Evolutionary conservation across 495 filamentous ascomycete genomes (phyloP).

Genomic region (Tuber magnatum): DNA sequence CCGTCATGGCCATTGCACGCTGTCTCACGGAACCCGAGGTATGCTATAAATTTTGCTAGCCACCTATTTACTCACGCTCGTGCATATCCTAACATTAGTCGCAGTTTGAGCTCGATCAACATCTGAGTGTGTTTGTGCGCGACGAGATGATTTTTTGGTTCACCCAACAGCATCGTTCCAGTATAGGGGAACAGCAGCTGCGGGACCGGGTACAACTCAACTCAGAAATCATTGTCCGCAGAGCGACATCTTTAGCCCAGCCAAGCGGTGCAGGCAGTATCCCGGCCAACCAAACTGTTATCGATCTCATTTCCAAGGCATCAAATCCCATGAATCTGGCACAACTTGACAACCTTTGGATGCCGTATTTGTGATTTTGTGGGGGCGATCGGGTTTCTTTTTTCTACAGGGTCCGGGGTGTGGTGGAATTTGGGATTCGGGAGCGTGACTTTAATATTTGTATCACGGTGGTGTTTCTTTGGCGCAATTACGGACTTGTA

Average conservation of each 20-base stretch:
- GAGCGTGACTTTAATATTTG: background rate
- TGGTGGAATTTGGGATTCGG: background rate
- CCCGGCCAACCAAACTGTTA: conserved; percentile 91
- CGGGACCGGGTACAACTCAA: conserved; percentile 83
- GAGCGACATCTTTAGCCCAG: conserved; percentile 70
- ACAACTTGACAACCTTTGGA: conserved; percentile 86
- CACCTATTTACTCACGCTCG: background rate
- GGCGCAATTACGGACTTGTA: background rate
- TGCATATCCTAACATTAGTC: conserved; percentile 13
- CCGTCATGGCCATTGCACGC: conserved; percentile 90
- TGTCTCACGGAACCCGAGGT: conserved; percentile 85
- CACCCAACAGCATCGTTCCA: conserved; percentile 66
- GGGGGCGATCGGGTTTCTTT: background rate
- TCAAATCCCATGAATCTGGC: conserved; percentile 81
- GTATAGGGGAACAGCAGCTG: conserved; percentile 61
- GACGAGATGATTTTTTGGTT: conserved; percentile 99
- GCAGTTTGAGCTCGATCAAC: conserved; percentile 74
- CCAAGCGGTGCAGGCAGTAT: conserved; percentile 53
- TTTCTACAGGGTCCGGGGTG: background rate
- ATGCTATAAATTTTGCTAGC: conserved; percentile 17
- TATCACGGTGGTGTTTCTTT: background rate
- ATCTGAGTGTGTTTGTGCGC: conserved; percentile 84
- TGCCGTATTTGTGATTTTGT: conserved; percentile 72
- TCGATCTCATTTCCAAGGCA: conserved; percentile 77
- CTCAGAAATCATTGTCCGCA: conserved; percentile 81